phyloP scores from a whole-genome alignment of 1,284 basidiomycete species.

The Microbotryum scabiosae region DNA sequence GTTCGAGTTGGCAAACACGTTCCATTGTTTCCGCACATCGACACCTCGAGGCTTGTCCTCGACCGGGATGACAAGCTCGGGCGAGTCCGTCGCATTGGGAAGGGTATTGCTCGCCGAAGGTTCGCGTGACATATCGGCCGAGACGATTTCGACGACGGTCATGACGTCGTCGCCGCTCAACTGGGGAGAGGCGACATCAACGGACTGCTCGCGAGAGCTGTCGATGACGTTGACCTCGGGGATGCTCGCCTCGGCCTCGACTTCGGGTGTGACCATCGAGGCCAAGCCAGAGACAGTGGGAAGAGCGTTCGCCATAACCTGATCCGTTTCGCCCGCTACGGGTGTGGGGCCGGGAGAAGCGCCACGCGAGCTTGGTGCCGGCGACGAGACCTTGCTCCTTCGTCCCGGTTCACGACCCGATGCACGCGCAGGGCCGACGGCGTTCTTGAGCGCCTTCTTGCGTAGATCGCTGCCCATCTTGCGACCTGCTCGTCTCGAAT shows the following conservation, averaged over 20 bases:
- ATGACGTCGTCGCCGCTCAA: slow-evolving; percentile 16
- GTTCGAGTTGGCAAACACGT: slow-evolving; percentile 85
- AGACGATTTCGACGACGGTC: slow-evolving; percentile 17
- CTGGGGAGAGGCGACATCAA: slow-evolving; percentile 5
- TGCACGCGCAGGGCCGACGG: slow-evolving; percentile 28
- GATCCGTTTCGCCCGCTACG: slow-evolving; percentile 3
- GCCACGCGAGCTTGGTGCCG: slow-evolving; percentile 28
- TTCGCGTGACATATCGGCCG: neutral
- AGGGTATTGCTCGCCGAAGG: slow-evolving; percentile 8
- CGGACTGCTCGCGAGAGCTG: slow-evolving; percentile 1
- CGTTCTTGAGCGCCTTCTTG: slow-evolving; percentile 62
- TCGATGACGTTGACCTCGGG: neutral
- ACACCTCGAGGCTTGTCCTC: slow-evolving; percentile 40
- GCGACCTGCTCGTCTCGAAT: slow-evolving; percentile 38
- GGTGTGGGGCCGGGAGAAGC: slow-evolving; percentile 4
- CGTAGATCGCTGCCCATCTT: slow-evolving; percentile 60
- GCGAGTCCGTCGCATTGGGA: neutral
- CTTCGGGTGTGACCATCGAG: slow-evolving; percentile 5
- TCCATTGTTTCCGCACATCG: slow-evolving; percentile 34
- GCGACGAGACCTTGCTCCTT: slow-evolving; percentile 26
- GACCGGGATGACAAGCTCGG: slow-evolving; percentile 38
- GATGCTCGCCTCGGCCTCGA: neutral
- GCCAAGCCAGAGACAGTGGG: slow-evolving; percentile 1
- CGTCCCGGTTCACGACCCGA: neutral
- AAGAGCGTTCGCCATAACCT: slow-evolving; percentile 5